Base-by-base conservation (phyloP, 164 flowering plant genomes). In the Brasenia schreberi region DNA sequence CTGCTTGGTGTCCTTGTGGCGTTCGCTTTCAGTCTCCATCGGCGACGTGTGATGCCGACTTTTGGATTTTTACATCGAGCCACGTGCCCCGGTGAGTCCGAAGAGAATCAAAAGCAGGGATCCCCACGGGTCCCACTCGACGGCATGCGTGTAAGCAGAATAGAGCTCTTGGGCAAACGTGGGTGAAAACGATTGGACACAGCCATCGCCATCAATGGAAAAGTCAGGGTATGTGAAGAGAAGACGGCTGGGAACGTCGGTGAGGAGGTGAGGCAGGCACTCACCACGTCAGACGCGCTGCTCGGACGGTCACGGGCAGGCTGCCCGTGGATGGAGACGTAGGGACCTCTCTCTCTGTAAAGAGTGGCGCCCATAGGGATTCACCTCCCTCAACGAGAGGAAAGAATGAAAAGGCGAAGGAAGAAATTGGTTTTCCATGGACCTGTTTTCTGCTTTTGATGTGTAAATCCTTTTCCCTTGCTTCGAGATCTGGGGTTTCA, bases 221-320 rank as follows among this genome's bases (percentile, higher is more conserved):
- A 59, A 49, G 59, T 42, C 42, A n/a, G 2, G 62, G 18, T 19
- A 16, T 4, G 9, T 9, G 7, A 4, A 16, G 44, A 7, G 23
- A 27, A 18, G 61, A 68, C 70, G 70, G 65, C 19, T 5, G 4
- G 39, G 70, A 68, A 62, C 12, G n/a, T 68, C 56, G 5, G 16
- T 43, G 10, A 62, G 61, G 65, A 18, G 58, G 61, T 45, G 18
- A 45, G 12, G 42, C 66, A 19, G n/a, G 18, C 66, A 62, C 45
- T 65, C 49, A 60, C 64, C 62, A 74, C 65, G 61, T 64, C 62
- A 74, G 73, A 74, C 76, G 71, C 18, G 67, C 77, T 76, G 79
- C 80, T 77, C 60, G 12, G 79, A 70, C 65, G 74, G 81, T 78
- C 77, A 73, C 73, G 80, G 77, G 81, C 65, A 66, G 69, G 66